Evolutionary conservation across 495 filamentous ascomycete species (phyloP), one percentile per base, ranked within the genome.

Genomic region (Darksidea phi): DNA sequence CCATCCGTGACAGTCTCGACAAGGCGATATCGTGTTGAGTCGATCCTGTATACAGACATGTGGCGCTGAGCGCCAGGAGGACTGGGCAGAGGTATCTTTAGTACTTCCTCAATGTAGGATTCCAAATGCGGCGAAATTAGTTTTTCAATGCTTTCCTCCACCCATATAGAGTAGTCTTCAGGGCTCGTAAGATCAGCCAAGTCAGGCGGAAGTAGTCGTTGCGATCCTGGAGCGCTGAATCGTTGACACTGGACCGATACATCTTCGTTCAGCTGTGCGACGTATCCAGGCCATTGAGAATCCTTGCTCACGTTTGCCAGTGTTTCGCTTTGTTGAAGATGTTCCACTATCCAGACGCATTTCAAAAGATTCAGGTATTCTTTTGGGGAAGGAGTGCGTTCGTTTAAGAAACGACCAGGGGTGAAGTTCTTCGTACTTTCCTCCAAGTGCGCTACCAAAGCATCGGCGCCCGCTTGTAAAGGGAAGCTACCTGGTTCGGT

Each of bases 301-400:
- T 32, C 28, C 28, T 32, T 32, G 28, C 4, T 32, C 4, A 32
- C 28, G 10, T 3, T 32, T 10, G 28, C 28, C 28, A 32, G 10
- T 32, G 28, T 10, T 32, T 32, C 28, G 28, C 28, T 32, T 3
- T 32, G 28, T 32, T 32, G 28, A 32, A 32, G 28, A 32, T 10
- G 28, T 10, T 32, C 28, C 28, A 32, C 28, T 32, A 32, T 4
- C 28, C 69, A 71, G 1, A 71, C 34, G 48, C 69, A 56, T 61
- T 69, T 69, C 20, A 71, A 47, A 28, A 71, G 56, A 23, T 37
- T 55, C 20, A 71, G 41, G 28, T 71, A 71, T 50, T 12, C 46
- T 26, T 1, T 70, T 3, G 28, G 10, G 28, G 28, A 32, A 32
- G 28, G 28, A 10, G 28, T 32, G 28, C 28, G 28, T 32, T 32